phyloP scores from a whole-genome alignment of 2,329 filamentous ascomycete species.

The Fusarium gaditjirri region DNA sequence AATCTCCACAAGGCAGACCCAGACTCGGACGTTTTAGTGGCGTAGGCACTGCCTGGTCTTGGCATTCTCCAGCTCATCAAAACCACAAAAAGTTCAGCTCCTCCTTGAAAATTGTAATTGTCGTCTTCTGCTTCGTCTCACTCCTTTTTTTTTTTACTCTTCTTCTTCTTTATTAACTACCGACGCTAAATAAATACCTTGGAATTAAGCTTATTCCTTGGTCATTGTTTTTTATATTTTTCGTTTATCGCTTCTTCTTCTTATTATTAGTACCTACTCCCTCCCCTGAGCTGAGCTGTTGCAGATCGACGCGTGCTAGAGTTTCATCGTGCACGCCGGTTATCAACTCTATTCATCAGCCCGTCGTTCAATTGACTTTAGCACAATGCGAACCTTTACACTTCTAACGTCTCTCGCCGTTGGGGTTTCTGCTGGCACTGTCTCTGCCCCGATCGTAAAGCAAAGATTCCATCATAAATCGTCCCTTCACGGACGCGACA shows the following conservation, averaged over 20 bases:
- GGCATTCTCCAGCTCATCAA: neutral
- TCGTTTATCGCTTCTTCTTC: neutral
- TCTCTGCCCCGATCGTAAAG: slow-evolving; percentile 38
- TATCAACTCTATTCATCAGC: neutral
- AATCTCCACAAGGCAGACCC: neutral
- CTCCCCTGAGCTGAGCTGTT: neutral
- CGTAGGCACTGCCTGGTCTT: neutral
- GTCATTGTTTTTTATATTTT: neutral
- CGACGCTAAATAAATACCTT: neutral
- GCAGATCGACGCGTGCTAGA: neutral
- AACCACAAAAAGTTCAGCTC: neutral
- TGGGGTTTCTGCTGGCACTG: slow-evolving; percentile 40
- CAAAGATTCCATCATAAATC: slow-evolving; percentile 13
- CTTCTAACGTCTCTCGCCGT: slow-evolving; percentile 34
- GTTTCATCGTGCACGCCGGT: neutral
- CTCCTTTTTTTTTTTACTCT: neutral
- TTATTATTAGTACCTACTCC: neutral
- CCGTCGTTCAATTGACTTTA: neutral
- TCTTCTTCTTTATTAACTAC: neutral
- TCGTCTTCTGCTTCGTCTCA: neutral
- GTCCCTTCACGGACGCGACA: slow-evolving; percentile 42
- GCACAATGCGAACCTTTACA: slow-evolving; percentile 31
- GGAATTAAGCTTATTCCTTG: slow-evolving; percentile 4
- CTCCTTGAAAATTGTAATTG: neutral
- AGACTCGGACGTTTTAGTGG: neutral